Evolutionary conservation across 768 basidiomycete genomes (phyloP), one percentile per base, ranked within the genome.

Genomic region (Butyriboletus loyo): DNA sequence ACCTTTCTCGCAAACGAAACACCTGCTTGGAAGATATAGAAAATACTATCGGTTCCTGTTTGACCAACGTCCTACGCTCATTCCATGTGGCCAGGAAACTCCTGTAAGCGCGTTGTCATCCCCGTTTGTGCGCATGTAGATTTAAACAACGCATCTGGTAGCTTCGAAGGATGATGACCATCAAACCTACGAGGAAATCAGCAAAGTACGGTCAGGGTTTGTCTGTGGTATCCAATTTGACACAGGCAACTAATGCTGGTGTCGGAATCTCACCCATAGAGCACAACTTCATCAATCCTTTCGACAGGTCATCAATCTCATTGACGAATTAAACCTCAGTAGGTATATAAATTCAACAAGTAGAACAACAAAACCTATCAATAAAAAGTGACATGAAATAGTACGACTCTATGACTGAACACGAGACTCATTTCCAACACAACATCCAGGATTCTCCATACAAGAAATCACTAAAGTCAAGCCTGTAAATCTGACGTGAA

Each of bases 361-460:
- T 14, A 11, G 1, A 27, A 38, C 3, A 22, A 31, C 4, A 25
- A 30, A 24, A 6, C 11, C 14, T 39, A 25, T 15, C 24, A 3
- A 21, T 22, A 17, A 6, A 25, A 25, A 25, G 15, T 31, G 22
- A 22, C 7, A 17, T 31, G 5, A 2, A 21, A 22, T 5, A 22
- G 11, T 5, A 52, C 19, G n/a, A n/a, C 17, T 39, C 21, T 31
- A 10, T n/a, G 7, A 17, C 11, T 25, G 7, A 36, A 14, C 17
- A 31, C 4, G 15, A n/a, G 11, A 28, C 24, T 52, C 27, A 62
- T 44, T 54, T 57, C 61, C 61, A 64, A 14, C 61, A 62, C 4
- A 15, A 32, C 0, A 4, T 1, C 61, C 61, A 64, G 13, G 62
- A 61, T 15, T 64, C 48, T n/a, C 61, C 61, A 52, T 57, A 48